Base-by-base conservation (phyloP, 768 basidiomycete genomes). In the Leccinum barrowsii region DNA sequence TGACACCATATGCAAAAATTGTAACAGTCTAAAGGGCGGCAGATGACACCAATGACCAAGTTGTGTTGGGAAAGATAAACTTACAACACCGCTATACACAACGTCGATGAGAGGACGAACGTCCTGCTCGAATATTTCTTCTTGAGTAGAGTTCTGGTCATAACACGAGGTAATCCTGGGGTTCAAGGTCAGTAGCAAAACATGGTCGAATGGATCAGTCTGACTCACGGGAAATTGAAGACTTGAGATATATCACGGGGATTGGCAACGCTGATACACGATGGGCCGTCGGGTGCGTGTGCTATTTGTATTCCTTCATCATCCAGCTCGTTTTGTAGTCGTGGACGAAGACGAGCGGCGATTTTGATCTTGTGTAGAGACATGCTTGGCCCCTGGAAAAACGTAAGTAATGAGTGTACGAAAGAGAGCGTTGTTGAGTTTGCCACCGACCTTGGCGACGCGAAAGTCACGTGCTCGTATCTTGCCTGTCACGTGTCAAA, bases 1-100 rank as follows among this genome's bases (percentile, higher is more conserved):
- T 94, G 12, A 94, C 92, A 7, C 93, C 93, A 72, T 94, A 94
- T 1, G 91, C 90, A 62, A 94, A 94, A 15, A 94, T 85, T 10
- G 92, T 94, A 4, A 92, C 85, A 0, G 88, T 92, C 89, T 92
- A 19, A 50, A 52, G 24, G 24, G 32, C 6, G 24, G 34, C 13
- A 35, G 48, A 30, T 11, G 26, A 50, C 19, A 13, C 7, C n/a
- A 28, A 52, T 24, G 26, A 51, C 12, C 28, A 22, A 19, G 22
- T 13, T 15, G 22, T 7, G 15, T 28, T 7, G 10, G 48, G 21
- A 30, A 44, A 7, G 37, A 6, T 34, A 74, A 8, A 15, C 89
- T 63, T 65, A 92, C 90, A 37, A 91, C 79, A 19, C 92, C 92
- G 50, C 78, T 80, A 64, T 85, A 90, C 3, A 90, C 88, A 19